These are phyloP conservation scores for Raffaelea deltoideospora DNA, from an alignment of 2,329 filamentous ascomycete genomes.

Conservation along the genomic window DNA sequence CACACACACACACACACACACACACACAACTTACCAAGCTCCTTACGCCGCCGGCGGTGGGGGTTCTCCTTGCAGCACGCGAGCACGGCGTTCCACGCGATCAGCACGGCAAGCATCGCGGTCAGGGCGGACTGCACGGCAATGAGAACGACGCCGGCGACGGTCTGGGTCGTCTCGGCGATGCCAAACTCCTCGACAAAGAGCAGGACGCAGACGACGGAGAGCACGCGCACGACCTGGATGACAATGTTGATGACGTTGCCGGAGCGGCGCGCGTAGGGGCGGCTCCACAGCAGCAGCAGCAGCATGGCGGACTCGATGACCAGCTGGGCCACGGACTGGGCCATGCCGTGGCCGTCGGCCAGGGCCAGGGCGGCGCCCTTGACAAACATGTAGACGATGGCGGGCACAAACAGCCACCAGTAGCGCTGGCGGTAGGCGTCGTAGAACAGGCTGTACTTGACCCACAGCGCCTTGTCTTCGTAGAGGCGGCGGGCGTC, in stretches of 20 bases:
- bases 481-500: constrained; percentile 64
- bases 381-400: constrained; percentile 82
- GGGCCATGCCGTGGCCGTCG: constrained; percentile 70
- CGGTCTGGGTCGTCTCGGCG: constrained; percentile 79
- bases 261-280: constrained; percentile 72
- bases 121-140: constrained; percentile 80
- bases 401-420: constrained; percentile 89
- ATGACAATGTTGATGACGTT: constrained; percentile 92
- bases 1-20: too few species aligned
- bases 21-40: constrained; percentile 70
- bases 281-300: constrained; percentile 70
- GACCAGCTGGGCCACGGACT: constrained; percentile 64
- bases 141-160: constrained; percentile 85
- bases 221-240: constrained; percentile 75
- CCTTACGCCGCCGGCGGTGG: constrained; percentile 75
- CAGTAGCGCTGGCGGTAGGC: constrained; percentile 88
- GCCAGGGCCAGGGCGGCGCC: constrained; percentile 72
- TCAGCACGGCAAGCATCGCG: constrained; percentile 69
- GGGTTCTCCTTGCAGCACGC: constrained; percentile 77
- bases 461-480: constrained; percentile 79
- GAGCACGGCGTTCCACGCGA: constrained; percentile 77
- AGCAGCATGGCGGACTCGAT: constrained; percentile 68
- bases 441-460: constrained; percentile 96
- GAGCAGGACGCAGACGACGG: constrained; percentile 74
- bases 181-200: constrained; percentile 91